phyloP scores from a whole-genome alignment of 805 yeast genomes.

The Starmerella cellae region DNA sequence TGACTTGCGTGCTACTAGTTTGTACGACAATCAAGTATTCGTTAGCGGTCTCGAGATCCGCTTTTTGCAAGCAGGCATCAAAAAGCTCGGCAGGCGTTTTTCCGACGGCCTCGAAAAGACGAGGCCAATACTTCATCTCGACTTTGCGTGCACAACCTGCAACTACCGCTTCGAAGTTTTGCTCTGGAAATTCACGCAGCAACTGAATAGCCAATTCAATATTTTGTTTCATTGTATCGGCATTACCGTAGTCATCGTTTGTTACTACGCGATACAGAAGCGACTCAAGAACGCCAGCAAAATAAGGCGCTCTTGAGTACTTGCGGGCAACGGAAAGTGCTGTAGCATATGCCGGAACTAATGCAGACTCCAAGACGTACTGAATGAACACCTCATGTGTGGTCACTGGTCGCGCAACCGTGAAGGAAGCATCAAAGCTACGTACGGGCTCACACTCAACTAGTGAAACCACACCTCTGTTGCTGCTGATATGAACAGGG shows the following conservation, averaged over 20 bases:
- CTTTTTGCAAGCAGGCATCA: conserved; percentile 26
- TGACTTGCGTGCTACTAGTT: conserved; percentile 19
- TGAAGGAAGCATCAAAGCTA: conserved; percentile 26
- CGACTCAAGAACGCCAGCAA: conserved; percentile 32
- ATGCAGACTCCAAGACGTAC: conserved; percentile 24
- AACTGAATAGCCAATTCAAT: conserved; percentile 21
- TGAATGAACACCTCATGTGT: conserved; percentile 27
- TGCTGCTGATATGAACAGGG: conserved; percentile 37
- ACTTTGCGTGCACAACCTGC: conserved; percentile 45
- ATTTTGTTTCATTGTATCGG: neutral
- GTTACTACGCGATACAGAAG: conserved; percentile 27
- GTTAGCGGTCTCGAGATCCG: conserved; percentile 31
- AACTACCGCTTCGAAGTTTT: conserved; percentile 27
- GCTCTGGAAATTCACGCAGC: conserved; percentile 27
- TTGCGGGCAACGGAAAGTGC: conserved; percentile 24
- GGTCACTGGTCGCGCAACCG: conserved; percentile 25
- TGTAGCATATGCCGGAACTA: conserved; percentile 12
- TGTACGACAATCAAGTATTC: conserved; percentile 32
- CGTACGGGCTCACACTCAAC: conserved; percentile 35
- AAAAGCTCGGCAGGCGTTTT: conserved; percentile 25
- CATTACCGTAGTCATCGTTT: conserved; percentile 5
- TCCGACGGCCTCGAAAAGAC: conserved; percentile 29
- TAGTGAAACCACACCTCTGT: conserved; percentile 38
- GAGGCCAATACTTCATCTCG: conserved; percentile 43
- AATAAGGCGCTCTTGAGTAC: conserved; percentile 28